Evolutionary conservation across 2,329 filamentous ascomycete genomes (phyloP), one percentile per base, ranked within the genome.

Genomic region (Penicillium hordei): DNA sequence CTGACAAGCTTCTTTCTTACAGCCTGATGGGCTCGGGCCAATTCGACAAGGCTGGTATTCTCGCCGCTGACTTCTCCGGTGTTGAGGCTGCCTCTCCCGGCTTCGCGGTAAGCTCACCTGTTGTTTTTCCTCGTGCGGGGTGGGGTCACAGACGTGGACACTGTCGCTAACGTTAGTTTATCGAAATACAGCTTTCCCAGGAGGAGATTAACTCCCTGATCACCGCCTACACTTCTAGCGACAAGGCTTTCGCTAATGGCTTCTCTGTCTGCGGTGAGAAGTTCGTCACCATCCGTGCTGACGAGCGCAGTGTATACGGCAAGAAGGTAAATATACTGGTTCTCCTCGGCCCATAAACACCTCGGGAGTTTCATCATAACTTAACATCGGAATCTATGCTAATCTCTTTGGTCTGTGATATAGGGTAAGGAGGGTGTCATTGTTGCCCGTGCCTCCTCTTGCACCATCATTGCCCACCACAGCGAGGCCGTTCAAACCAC

Each of bases 391-490:
- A 19, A 43, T 54, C 5, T 12, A n/a, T 56, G 8, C 39, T 34
- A 23, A 57, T 62, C 46, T 58, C n/a, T 36, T 46, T 29, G 17
- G 31, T 25, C 44, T 40, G 29, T 21, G 40, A 65, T 63, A 12
- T 62, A 90, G 88, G 91, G 90, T 68, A 90, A 88, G 74, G 85
- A 88, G 73, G 94, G 94, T 65, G 79, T 96, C 70, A 82, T 89
- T 72, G 85, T 94, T 69, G 87, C 88, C 78, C 96, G 95, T 83
- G 95, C 93, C 70, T 88, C 83, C 71, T 89, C 95, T 79, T 91
- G 92, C 67, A 87, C 97, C 75, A 85, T 99, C 73, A 79, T 99
- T 74, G 89, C 86, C 67, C 91, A 96, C 82, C 91, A 97, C 83
- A 83, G 82, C 66, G 91, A 96, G 75, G 75, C 76, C 61, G 80